Evolutionary conservation across 805 yeast species (phyloP).

Genomic region (Wickerhamomyces chambardii): DNA sequence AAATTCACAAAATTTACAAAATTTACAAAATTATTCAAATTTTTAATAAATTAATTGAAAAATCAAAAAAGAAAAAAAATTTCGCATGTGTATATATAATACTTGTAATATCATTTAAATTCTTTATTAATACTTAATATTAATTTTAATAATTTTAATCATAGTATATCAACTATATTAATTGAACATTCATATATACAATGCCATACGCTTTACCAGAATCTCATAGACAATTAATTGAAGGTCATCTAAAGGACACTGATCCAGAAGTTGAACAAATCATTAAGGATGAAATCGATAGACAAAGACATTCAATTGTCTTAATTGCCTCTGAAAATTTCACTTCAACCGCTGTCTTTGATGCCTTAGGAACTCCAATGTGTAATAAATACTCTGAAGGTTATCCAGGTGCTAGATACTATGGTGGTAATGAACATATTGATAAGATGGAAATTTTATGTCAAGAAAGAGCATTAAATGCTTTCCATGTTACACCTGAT

Average conservation of each 20-base stretch:
- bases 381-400: constrained; percentile 98
- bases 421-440: constrained; percentile 97
- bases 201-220: constrained; percentile 61
- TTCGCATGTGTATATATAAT: too few relatives aligned
- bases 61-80: too few relatives aligned
- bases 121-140: neutral
- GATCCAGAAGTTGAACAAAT: constrained; percentile 77
- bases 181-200: neutral
- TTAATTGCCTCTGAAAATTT: constrained; percentile 96
- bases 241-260: constrained; percentile 45
- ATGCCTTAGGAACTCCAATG: constrained; percentile 96
- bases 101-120: too few relatives aligned
- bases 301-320: constrained; percentile 91
- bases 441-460: constrained; percentile 90
- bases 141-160: neutral
- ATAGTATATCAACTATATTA: neutral
- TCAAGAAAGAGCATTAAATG: constrained; percentile 89
- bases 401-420: constrained; percentile 98
- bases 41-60: too few relatives aligned
- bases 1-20: too few relatives aligned
- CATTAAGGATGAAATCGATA: constrained; percentile 70
- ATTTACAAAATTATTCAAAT: too few relatives aligned
- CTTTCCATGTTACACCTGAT: constrained; percentile 71
- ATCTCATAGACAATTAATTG: constrained; percentile 56
- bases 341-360: constrained; percentile 93